These are phyloP conservation scores for Poa annua DNA, from an alignment of 176 grass and related monocot species.

Conservation along the genomic window DNA sequence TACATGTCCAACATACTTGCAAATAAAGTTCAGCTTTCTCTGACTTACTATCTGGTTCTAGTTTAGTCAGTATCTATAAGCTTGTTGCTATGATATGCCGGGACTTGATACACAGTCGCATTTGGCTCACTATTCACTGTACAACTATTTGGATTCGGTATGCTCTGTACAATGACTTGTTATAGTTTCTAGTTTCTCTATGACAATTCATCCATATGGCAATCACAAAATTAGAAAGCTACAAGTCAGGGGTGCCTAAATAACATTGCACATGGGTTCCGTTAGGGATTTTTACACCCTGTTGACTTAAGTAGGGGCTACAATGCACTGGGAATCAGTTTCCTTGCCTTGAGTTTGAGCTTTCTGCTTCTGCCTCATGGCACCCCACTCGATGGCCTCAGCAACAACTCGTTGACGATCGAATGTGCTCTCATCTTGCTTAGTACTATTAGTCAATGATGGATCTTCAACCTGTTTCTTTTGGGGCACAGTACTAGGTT, in stretches of 20 bases:
- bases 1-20: conserved; percentile 32
- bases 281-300: conserved; percentile 28
- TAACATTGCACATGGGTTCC: not conserved
- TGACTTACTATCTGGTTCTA: conserved; percentile 19
- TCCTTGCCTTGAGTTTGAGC: conserved; percentile 43
- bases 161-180: conserved; percentile 21
- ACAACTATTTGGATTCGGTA: conserved; percentile 37
- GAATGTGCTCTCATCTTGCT: conserved; percentile 37
- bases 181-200: conserved; percentile 38
- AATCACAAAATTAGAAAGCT: conserved; percentile 23
- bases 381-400: conserved; percentile 67
- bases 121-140: conserved; percentile 20
- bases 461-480: conserved; percentile 36
- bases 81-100: not conserved
- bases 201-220: conserved; percentile 24
- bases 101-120: not conserved
- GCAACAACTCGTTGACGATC: conserved; percentile 55
- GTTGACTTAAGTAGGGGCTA: conserved; percentile 31
- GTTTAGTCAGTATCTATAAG: conserved; percentile 10
- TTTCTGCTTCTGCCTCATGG: conserved; percentile 54
- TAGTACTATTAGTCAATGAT: conserved; percentile 5
- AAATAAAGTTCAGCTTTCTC: conserved; percentile 40
- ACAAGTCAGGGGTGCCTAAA: conserved; percentile 37
- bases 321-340: conserved; percentile 31
- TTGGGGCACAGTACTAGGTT: not conserved